Base-by-base conservation (phyloP, 345 rosid species). In the Euphorbia pulcherrima region DNA sequence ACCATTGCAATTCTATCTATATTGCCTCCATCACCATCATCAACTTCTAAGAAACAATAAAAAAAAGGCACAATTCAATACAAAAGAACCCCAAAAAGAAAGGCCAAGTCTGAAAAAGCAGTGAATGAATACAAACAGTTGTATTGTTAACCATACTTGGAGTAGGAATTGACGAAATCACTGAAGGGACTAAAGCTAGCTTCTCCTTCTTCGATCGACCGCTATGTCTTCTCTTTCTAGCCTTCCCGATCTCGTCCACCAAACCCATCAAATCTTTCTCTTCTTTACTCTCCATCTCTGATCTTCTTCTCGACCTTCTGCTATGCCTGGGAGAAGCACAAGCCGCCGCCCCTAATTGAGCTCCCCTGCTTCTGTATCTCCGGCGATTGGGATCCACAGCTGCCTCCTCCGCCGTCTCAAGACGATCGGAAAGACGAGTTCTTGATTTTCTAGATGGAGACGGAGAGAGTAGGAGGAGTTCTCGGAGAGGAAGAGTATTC, bases 141-240 rank as follows among this genome's bases (percentile, higher is more conserved):
- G 37, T 17, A 2, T n/a, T 17, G 1, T 61, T 50, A 40, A 9
- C 44, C 83, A 11, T 83, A 89, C 99, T 80, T 71, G 65, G 82
- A 65, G 81, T 54, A 52, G 78, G 75, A 77, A 70, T 76, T 28
- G 86, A 65, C 52, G 87, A 78, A 68, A 83, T 80, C 62, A 78
- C 74, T 65, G 66, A 69, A 46, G 82, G 83, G 68, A 78, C 82
- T 64, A 77, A 50, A 68, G 81, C 67, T 39, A 83, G 84, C 80
- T 85, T 93, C 70, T 89, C 98, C 79, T 89, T 93, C 84, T 83
- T 87, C 24, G 88, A 68, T 40, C 85, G 77, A 44, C 74, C 84
- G 23, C 85, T 81, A 9, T 75, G 77, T 67, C 81, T 75, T 76
- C 90, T 82, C 77, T 83, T 87, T 67, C 88, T 80, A 0, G 71